Evolutionary conservation across 73 alveolate species (phyloP), one percentile per base, ranked within the genome.

Genomic region (Paramecium primaurelia): DNA sequence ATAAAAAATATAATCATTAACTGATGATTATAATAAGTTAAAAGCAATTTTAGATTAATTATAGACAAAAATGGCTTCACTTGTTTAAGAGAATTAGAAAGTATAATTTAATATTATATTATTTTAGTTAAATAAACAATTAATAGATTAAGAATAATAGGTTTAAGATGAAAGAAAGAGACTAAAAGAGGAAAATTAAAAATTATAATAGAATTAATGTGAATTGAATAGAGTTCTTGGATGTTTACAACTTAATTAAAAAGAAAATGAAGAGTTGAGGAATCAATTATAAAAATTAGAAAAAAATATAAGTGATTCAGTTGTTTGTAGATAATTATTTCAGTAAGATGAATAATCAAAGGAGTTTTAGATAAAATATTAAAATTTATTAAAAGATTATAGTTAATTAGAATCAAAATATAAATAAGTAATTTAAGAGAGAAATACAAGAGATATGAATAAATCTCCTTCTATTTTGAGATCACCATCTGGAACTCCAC

Each of bases 251-350:
- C 22, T 80, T 8, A 80, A 80, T 26, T 47, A 80, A 22, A 80
- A 44, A 26, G 91, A 80, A 80, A 80, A 80, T 80, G 91, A 45
- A 47, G 91, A 80, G 18, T 80, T 80, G 45, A 80, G 73, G 49
- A 45, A 10, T 8, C 14, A 80, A 47, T 26, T 80, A 26, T 11
- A 40, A 45, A 64, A 34, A 45, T 40, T 36, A n/a, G 91, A 80
- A 22, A 80, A n/a, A 4, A 54, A 54, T 16, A 18, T 36, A 3
- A 37, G 87, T 20, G 84, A 64, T 32, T 32, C 42, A 2, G 26
- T 64, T 3, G 47, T 64, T 25, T 64, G 58, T 9, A 11, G 87
- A 36, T 26, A 73, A 73, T 73, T 73, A 73, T 73, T 73, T 73
- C 37, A 73, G 22, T 10, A 73, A 37, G 87, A 73, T 73, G 87